Conservation (phyloP, 1,139 yeast species). For the Ashbya aceris region DNA sequence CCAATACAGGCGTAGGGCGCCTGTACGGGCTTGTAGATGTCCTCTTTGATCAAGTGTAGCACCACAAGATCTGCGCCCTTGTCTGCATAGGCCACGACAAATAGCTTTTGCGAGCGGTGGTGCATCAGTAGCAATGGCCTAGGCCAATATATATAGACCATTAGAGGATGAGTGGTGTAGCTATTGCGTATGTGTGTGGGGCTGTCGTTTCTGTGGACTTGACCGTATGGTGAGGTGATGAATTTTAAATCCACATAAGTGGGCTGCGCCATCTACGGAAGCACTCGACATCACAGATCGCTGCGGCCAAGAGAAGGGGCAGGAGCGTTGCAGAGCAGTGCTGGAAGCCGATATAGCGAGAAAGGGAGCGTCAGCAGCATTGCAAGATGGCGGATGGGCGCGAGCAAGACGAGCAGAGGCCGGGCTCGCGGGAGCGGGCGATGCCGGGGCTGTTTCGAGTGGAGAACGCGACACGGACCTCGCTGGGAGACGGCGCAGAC, state of each 20-base stretch:
- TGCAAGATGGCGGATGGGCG: no score
- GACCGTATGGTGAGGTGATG: neutral
- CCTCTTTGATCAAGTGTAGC: neutral
- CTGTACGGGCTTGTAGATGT: neutral
- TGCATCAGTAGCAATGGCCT: neutral
- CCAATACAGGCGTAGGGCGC: conserved; percentile 5
- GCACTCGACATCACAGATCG: no score
- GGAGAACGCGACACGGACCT: no score
- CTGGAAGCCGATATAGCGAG: no score
- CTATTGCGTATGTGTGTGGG: neutral
- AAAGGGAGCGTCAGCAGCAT: no score
- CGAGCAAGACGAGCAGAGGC: no score
- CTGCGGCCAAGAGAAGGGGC: no score
- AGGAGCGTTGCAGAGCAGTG: no score
- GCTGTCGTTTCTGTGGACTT: neutral
- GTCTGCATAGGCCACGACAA: neutral
- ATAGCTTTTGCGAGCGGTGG: neutral
- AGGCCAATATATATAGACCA: conserved; percentile 6
- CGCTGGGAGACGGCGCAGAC: no score
- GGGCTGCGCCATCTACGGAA: neutral
- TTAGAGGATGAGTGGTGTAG: neutral
- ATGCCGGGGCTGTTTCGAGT: no score
- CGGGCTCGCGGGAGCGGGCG: no score
- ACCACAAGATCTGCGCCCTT: conserved; percentile 4
- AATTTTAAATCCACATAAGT: neutral